phyloP scores from a whole-genome alignment of 306 rosid genomes.

The Malus orientalis region DNA sequence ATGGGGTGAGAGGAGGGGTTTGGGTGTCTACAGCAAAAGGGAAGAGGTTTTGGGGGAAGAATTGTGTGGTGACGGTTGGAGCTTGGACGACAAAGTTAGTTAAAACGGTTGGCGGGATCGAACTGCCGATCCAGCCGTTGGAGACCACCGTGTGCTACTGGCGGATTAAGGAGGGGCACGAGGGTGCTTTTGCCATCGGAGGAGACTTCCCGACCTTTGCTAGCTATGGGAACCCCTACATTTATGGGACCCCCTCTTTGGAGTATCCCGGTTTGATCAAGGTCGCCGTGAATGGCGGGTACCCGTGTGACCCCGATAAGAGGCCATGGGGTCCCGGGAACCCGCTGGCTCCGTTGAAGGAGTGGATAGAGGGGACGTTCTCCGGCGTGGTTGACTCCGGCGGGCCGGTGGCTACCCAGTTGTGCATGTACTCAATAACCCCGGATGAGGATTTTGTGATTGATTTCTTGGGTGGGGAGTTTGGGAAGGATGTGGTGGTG shows the following conservation, averaged over 20 bases:
- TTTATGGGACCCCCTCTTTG: constrained; percentile 71
- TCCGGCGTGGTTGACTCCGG: constrained; percentile 46
- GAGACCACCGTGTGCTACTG: constrained; percentile 59
- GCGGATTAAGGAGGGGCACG: constrained; percentile 64
- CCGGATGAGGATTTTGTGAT: constrained; percentile 76
- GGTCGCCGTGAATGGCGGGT: constrained; percentile 58
- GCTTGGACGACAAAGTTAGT: constrained; percentile 66
- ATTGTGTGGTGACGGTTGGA: constrained; percentile 84
- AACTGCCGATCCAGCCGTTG: constrained; percentile 54
- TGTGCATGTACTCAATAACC: constrained; percentile 79
- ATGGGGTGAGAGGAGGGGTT: constrained; percentile 20
- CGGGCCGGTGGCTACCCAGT: constrained; percentile 47
- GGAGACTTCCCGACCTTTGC: constrained; percentile 68
- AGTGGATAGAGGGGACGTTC: constrained; percentile 49
- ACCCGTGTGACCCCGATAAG: constrained; percentile 59
- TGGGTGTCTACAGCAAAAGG: constrained; percentile 34
- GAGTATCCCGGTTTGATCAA: constrained; percentile 87
- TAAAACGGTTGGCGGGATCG: constrained; percentile 45
- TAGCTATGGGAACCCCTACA: constrained; percentile 19
- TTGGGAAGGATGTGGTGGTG: constrained; percentile 56
- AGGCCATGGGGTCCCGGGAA: constrained; percentile 60
- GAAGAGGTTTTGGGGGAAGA: constrained; percentile 38
- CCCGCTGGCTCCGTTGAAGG: constrained; percentile 28
- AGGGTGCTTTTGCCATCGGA: constrained; percentile 27
- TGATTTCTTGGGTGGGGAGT: constrained; percentile 75